Conservation (phyloP, 2,329 filamentous ascomycete genomes). For the Penicillium sp. region DNA sequence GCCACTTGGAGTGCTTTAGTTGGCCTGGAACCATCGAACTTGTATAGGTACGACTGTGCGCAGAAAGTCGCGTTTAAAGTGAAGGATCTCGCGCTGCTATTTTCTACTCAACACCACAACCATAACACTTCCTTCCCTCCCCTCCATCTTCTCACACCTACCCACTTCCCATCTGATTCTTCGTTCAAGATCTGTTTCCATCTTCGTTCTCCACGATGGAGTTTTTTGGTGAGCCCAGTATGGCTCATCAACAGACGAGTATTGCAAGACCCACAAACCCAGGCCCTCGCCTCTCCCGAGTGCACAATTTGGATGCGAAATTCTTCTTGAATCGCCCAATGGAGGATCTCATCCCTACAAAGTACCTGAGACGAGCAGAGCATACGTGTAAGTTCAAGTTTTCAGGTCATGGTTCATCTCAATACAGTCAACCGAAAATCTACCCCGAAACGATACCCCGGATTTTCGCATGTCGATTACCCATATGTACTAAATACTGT, state of each 20-base stretch:
- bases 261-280: neutral
- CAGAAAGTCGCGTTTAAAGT: neutral
- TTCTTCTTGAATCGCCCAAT: conserved; percentile 20
- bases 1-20: no score
- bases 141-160: neutral
- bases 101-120: neutral
- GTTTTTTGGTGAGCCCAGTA: neutral
- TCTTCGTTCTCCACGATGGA: neutral
- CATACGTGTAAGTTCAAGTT: conserved; percentile 14
- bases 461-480: neutral
- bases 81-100: neutral
- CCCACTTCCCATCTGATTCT: neutral
- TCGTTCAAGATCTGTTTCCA: neutral
- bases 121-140: neutral
- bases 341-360: conserved; percentile 22
- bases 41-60: neutral
- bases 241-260: neutral
- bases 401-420: neutral
- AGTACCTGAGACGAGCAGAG: conserved; percentile 21
- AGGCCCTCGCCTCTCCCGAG: conserved; percentile 7
- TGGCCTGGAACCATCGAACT: no score
- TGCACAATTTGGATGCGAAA: conserved; percentile 23
- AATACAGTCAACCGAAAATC: no score
- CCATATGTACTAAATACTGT: neutral
- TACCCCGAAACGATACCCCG: neutral